These are phyloP conservation scores for Multifurca ochricompacta DNA, from an alignment of 768 basidiomycete species.

Conservation along the genomic window DNA sequence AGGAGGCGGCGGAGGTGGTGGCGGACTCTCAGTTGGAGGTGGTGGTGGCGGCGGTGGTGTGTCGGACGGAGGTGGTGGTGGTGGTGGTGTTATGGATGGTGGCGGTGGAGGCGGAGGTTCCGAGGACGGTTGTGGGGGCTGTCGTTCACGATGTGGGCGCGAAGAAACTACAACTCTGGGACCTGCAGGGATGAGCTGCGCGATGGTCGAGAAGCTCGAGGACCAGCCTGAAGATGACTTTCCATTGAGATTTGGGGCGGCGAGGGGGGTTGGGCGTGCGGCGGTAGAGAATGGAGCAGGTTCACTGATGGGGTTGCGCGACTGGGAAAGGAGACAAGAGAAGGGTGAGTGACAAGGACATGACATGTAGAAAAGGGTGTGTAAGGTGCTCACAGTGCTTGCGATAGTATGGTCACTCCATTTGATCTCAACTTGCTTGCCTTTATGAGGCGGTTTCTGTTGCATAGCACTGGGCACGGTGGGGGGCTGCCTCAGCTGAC, in stretches of 20 bases:
- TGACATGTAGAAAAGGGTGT: conserved; percentile 4
- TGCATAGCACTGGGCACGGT: conserved; percentile 27
- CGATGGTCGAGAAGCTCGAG: conserved; percentile 18
- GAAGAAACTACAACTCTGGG: conserved; percentile 18
- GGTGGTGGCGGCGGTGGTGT: conserved; percentile 27
- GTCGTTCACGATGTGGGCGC: conserved; percentile 25
- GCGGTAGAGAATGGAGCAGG: conserved; percentile 13
- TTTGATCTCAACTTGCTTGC: conserved; percentile 35
- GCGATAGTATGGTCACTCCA: conserved; percentile 28
- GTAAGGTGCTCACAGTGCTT: conserved; percentile 27
- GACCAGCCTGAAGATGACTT: conserved; percentile 20
- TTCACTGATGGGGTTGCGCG: conserved; percentile 4
- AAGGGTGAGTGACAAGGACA: conserved; percentile 18
- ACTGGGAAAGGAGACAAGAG: conserved; percentile 10
- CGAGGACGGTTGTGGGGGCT: conserved; percentile 18
- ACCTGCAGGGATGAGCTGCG: conserved; percentile 21
- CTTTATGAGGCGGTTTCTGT: conserved; percentile 31
- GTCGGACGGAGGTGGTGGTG: conserved; percentile 26
- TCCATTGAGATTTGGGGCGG: conserved; percentile 15
- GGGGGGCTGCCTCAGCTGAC: conserved; percentile 26
- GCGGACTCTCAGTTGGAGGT: conserved; percentile 22
- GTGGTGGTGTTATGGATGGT: conserved; percentile 13
- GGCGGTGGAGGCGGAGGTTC: conserved; percentile 27
- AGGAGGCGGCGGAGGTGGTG: conserved; percentile 21
- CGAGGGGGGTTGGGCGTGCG: conserved; percentile 10